Conservation (phyloP, 2,329 filamentous ascomycete genomes). For the Emmonsiellopsis sp. region DNA sequence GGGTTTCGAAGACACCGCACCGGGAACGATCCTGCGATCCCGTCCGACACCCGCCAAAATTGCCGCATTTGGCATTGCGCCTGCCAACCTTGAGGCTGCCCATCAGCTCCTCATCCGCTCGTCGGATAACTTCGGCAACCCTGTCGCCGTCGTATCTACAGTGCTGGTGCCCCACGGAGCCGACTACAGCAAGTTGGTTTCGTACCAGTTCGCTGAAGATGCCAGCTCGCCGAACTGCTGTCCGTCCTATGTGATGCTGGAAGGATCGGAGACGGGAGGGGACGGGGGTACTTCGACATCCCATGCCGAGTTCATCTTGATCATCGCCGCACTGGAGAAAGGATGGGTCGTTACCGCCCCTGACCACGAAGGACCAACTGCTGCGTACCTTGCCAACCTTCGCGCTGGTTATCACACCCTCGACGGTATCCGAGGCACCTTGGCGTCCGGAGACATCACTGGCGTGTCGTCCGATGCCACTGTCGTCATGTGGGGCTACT, state of each 20-base stretch:
- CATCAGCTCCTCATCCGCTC: conserved; percentile 35
- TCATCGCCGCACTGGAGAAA: conserved; percentile 28
- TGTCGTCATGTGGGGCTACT: conserved; percentile 47
- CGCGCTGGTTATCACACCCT: conserved; percentile 36
- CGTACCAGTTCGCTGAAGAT: conserved; percentile 32
- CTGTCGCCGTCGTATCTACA: conserved; percentile 31
- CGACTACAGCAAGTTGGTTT: conserved; percentile 26
- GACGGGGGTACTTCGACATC: conserved; percentile 22
- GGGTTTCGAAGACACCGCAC: conserved; percentile 17
- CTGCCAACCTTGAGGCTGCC: conserved; percentile 15
- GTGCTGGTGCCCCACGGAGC: conserved; percentile 29
- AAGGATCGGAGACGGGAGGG: conserved; percentile 32
- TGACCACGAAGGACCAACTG: conserved; percentile 38
- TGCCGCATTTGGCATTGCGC: conserved; percentile 14
- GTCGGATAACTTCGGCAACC: conserved; percentile 25
- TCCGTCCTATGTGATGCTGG: conserved; percentile 20
- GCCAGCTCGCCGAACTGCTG: conserved; percentile 18
- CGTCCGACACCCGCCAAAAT: conserved; percentile 16
- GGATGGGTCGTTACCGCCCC: conserved; percentile 42
- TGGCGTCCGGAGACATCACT: conserved; percentile 19
- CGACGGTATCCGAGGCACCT: conserved; percentile 34
- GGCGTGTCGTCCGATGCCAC: conserved; percentile 23
- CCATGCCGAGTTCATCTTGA: conserved; percentile 24
- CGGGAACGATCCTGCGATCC: conserved; percentile 20
- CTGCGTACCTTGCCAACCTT: conserved; percentile 34